Evolutionary conservation across 2,329 filamentous ascomycete species (phyloP).

Genomic region (Pyrenophora seminiperda): DNA sequence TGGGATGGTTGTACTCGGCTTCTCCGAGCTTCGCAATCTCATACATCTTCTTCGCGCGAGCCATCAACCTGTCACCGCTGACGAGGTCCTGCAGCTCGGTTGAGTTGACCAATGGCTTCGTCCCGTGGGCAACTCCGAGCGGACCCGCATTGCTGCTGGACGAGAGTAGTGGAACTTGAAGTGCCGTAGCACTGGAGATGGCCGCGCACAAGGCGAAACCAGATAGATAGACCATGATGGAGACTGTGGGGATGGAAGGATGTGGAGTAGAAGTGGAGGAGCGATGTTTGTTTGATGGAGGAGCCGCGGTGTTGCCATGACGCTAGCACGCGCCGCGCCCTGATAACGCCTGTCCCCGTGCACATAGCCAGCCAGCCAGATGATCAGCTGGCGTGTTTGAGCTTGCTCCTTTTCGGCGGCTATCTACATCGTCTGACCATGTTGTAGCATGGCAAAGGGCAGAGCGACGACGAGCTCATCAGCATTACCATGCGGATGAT

Average conservation of each 20-base stretch:
- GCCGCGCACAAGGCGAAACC: slow-evolving; percentile 38
- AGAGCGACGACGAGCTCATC: no score
- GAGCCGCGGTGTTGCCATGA: slow-evolving; percentile 30
- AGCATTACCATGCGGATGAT: no score
- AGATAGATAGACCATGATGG: slow-evolving; percentile 36
- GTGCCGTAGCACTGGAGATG: slow-evolving; percentile 31
- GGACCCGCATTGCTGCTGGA: slow-evolving; percentile 27
- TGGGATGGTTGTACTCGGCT: slow-evolving; percentile 51
- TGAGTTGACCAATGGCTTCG: slow-evolving; percentile 43
- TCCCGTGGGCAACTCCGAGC: slow-evolving; percentile 28
- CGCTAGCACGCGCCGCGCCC: slow-evolving; percentile 25
- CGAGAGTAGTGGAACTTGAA: slow-evolving; percentile 40
- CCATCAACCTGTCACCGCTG: slow-evolving; percentile 40
- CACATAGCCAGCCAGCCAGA: slow-evolving; percentile 8
- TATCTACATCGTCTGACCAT: background rate
- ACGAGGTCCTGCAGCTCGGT: slow-evolving; percentile 45
- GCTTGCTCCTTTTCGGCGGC: background rate
- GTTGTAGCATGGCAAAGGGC: background rate
- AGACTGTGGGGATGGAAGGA: slow-evolving; percentile 5
- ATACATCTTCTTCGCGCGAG: slow-evolving; percentile 45
- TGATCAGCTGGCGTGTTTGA: slow-evolving; percentile 1
- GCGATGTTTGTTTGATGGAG: slow-evolving; percentile 24
- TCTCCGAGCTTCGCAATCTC: slow-evolving; percentile 51
- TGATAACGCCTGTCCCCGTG: slow-evolving; percentile 35
- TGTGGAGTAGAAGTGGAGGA: background rate